Base-by-base conservation (phyloP, 208 protist genomes). In the Trypanosoma theileri region DNA sequence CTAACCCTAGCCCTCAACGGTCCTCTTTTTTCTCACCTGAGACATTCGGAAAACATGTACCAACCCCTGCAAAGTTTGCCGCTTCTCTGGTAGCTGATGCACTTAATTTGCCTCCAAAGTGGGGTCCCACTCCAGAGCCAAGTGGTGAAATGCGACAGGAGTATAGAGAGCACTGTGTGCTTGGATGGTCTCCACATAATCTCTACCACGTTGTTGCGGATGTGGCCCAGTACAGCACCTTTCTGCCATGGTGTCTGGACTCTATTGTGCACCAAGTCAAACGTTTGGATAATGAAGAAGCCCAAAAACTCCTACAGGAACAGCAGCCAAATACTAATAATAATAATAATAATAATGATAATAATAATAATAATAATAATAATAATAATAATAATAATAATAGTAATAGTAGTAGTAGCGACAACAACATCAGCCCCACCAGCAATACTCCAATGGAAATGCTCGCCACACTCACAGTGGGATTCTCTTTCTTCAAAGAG, bases 191-290 rank as follows among this genome's bases (percentile, higher is more conserved):
- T 0, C 85, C 77, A 0, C 64, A 73, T 21, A 67, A 89, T 31
- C 79, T 95, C 24, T 95, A 89, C 51, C 50, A 58, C 10, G 87
- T 95, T 10, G 89, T 95, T 13, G 81, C 82, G 9, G 85, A 95
- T 72, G 89, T 95, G 24, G 69, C 75, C 21, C 66, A 83, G 59
- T 95, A 95, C 76, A 74, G 59, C 17, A 61, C 58, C 10, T 95
- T 95, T 61, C 59, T 95, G 51, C 89, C 89, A 31, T 95, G 89
- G 89, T 95, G 89, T 59, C 54, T 80, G 12, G 75, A 77, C 41
- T 85, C 82, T 46, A 70, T 67, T 40, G 86, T 95, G 26, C 86
- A 91, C 71, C 45, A 53, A 9, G 60, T 75, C 46, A 72, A 64
- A 61, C 79, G 61, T 46, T 7, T 54, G 1, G 50, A 66, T 57